A percentile compares a stretch with the other conserved stretches of the same genome.
phyloP scores from a whole-genome alignment of 495 filamentous ascomycete species.

The Podospora bellae-mahoneyi region DNA sequence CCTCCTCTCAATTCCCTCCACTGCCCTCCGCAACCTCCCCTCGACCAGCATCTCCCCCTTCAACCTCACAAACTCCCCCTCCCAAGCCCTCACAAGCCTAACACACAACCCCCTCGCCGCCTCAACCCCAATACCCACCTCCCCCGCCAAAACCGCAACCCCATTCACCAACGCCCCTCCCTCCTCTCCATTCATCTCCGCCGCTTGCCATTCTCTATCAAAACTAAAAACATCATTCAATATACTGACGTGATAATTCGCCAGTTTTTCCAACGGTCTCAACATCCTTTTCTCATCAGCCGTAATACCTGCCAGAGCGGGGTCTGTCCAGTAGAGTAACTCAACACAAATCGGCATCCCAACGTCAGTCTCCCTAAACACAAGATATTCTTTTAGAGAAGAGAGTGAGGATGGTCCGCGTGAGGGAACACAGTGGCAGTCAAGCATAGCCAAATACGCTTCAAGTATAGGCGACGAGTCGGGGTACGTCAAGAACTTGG shows the following conservation, averaged over 20 bases:
- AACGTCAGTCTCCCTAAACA: slow-evolving; percentile 23
- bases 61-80: slow-evolving; percentile 18
- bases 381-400: slow-evolving; percentile 21
- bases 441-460: slow-evolving; percentile 19
- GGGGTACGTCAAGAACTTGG: slow-evolving; percentile 13
- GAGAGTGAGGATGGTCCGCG: slow-evolving; percentile 3
- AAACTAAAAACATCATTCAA: slow-evolving; percentile 24
- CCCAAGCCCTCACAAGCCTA: slow-evolving; percentile 21
- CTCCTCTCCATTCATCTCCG: slow-evolving; percentile 9
- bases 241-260: slow-evolving; percentile 22
- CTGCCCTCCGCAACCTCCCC: slow-evolving; percentile 14
- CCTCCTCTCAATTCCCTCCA: slow-evolving; percentile 21
- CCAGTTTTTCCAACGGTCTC: slow-evolving; percentile 16
- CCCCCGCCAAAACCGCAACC: slow-evolving; percentile 17
- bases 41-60: slow-evolving; percentile 9
- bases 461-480: slow-evolving; percentile 11
- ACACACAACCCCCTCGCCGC: slow-evolving; percentile 18
- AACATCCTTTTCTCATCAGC: background rate
- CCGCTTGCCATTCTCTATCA: slow-evolving; percentile 19
- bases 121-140: slow-evolving; percentile 14
- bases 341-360: slow-evolving; percentile 21
- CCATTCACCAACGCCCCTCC: slow-evolving; percentile 22
- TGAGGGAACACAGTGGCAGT: slow-evolving; percentile 16
- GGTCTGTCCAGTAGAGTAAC: slow-evolving; percentile 21
- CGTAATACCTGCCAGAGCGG: background rate